These are phyloP conservation scores for Leccinum ochraceum DNA, from an alignment of 768 basidiomycete genomes.

Conservation along the genomic window DNA sequence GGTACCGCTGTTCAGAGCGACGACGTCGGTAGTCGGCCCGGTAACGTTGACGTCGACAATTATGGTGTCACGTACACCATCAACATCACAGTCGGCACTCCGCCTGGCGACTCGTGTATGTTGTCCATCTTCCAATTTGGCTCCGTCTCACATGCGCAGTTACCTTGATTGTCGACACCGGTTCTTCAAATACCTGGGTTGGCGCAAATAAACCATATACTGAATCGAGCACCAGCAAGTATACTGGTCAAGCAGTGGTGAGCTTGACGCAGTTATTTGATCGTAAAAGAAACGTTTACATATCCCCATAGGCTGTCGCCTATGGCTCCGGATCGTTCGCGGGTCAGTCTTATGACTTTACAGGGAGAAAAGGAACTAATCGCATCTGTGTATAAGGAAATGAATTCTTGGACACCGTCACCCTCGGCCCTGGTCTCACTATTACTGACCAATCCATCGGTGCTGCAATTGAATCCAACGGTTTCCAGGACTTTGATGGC, in stretches of 20 bases:
- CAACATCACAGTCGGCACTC: constrained; percentile 52
- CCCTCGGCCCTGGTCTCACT: constrained; percentile 48
- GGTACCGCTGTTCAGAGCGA: constrained; percentile 29
- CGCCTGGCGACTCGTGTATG: constrained; percentile 50
- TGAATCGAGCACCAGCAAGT: constrained; percentile 47
- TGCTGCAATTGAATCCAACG: constrained; percentile 48
- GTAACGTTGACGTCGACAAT: constrained; percentile 44
- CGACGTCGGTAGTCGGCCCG: constrained; percentile 17
- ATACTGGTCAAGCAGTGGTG: constrained; percentile 51
- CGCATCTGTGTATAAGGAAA: constrained; percentile 30
- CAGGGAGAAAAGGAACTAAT: constrained; percentile 1
- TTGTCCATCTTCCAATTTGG: neutral
- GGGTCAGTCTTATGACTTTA: constrained; percentile 34
- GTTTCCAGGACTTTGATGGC: constrained; percentile 55
- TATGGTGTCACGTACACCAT: constrained; percentile 37
- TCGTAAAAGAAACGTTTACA: neutral
- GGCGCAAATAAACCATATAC: constrained; percentile 50
- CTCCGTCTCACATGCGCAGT: constrained; percentile 35
- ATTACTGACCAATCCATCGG: constrained; percentile 64
- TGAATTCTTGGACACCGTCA: constrained; percentile 55
- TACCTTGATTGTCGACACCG: constrained; percentile 56
- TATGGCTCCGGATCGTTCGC: constrained; percentile 66
- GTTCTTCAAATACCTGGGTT: constrained; percentile 72
- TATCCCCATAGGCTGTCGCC: constrained; percentile 41
- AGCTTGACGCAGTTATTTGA: constrained; percentile 18